Conservation (phyloP, 345 rosid genomes). For the Barbarea vulgaris region DNA sequence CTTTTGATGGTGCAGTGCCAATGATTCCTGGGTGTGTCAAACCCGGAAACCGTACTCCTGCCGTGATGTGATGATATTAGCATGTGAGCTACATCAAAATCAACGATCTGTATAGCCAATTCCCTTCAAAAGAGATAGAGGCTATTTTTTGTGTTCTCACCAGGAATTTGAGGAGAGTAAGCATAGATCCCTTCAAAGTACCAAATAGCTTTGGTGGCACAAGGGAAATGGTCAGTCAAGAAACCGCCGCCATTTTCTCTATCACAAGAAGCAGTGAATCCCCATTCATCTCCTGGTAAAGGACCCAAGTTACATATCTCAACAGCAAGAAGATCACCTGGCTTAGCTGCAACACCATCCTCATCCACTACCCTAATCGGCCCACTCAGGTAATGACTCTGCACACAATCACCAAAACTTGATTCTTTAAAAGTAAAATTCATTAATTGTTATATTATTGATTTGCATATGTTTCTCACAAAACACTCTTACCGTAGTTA, state of each 20-base stretch:
- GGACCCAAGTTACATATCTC: constrained; percentile 93
- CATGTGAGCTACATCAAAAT: neutral
- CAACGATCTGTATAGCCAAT: neutral
- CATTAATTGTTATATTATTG: neutral
- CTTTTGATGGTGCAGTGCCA: constrained; percentile 86
- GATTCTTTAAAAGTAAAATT: neutral
- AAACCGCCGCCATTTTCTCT: constrained; percentile 92
- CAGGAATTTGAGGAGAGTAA: constrained; percentile 86
- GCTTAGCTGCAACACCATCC: constrained; percentile 69
- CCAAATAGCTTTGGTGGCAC: constrained; percentile 94
- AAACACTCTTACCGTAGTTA: constrained; percentile 50
- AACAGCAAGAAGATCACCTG: constrained; percentile 79
- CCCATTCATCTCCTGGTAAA: constrained; percentile 92
- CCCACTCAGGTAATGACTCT: constrained; percentile 85
- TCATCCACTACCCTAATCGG: constrained; percentile 67
- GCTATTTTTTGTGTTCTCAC: constrained; percentile 32
- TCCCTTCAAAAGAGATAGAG: neutral
- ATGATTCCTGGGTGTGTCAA: constrained; percentile 84
- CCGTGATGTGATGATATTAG: constrained; percentile 6
- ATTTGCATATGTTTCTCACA: neutral
- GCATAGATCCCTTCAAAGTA: constrained; percentile 90
- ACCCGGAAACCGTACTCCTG: constrained; percentile 89
- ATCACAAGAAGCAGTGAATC: constrained; percentile 73
- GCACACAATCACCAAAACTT: constrained; percentile 10
- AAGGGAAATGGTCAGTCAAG: constrained; percentile 88